Evolutionary conservation across 352 stramenopile genomes (phyloP).

Genomic region (Globisporangium ultimum): DNA sequence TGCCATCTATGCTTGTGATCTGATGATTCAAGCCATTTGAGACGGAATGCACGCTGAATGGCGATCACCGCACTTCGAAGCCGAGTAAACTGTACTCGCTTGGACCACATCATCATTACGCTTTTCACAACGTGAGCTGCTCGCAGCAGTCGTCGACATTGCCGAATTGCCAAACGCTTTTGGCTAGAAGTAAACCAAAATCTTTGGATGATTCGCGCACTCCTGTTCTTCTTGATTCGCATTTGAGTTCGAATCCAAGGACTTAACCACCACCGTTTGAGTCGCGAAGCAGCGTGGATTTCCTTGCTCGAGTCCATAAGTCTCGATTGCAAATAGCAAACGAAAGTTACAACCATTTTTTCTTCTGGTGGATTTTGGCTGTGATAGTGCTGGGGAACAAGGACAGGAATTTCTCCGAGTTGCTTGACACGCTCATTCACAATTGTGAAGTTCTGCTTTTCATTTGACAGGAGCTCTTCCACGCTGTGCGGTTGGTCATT

Average conservation of each 20-base stretch:
- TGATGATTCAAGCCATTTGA: slow-evolving; percentile 16
- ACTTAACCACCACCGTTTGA: slow-evolving; percentile 85
- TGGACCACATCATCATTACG: slow-evolving; percentile 22
- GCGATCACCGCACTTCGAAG: slow-evolving; percentile 27
- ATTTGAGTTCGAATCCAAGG: slow-evolving; percentile 48
- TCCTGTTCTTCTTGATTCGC: slow-evolving; percentile 54
- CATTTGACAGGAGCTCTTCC: slow-evolving; percentile 48
- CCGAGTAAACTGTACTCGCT: slow-evolving; percentile 23
- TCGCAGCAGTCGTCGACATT: slow-evolving; percentile 59
- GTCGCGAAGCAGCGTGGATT: slow-evolving; percentile 82
- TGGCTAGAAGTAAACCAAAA: slow-evolving; percentile 83
- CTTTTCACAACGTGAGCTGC: slow-evolving; percentile 53
- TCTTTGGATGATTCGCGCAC: slow-evolving; percentile 57
- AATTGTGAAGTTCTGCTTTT: slow-evolving; percentile 85
- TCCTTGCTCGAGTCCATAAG: slow-evolving; percentile 93
- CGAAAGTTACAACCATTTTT: slow-evolving; percentile 93
- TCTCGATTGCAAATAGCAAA: slow-evolving; percentile 93
- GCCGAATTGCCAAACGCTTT: slow-evolving; percentile 65
- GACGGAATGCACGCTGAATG: slow-evolving; percentile 34
- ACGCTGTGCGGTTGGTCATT: neutral
- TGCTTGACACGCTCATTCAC: slow-evolving; percentile 88
- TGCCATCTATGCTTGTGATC: slow-evolving; percentile 12
- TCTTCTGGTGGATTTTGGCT: slow-evolving; percentile 89
- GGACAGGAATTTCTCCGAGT: slow-evolving; percentile 90
- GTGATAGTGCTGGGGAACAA: slow-evolving; percentile 87